phyloP scores from a whole-genome alignment of 495 filamentous ascomycete species.

The Talaromyces trachyspermus region DNA sequence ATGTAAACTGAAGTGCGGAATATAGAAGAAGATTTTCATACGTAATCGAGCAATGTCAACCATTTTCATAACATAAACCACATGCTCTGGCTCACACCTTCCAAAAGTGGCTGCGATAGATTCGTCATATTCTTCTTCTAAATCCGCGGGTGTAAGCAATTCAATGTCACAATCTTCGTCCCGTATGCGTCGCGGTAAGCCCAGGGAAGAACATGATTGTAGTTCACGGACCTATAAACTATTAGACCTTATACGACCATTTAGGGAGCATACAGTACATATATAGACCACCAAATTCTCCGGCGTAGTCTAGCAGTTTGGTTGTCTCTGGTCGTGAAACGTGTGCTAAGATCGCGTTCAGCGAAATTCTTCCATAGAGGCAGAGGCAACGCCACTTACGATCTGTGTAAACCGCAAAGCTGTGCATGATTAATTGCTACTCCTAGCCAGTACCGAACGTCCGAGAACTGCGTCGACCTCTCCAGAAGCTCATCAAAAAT shows the following conservation, averaged over 20 bases:
- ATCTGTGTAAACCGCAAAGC: constrained; percentile 37
- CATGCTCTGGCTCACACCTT: constrained; percentile 19
- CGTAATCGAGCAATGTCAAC: constrained; percentile 30
- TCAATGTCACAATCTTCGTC: constrained; percentile 40
- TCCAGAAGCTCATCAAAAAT: constrained; percentile 36
- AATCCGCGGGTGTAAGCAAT: constrained; percentile 27
- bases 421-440: constrained; percentile 32
- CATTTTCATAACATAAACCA: constrained; percentile 37
- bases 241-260: background rate
- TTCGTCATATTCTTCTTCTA: constrained; percentile 22
- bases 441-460: constrained; percentile 36
- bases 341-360: background rate
- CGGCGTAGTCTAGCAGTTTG: constrained; percentile 4
- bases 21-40: constrained; percentile 12
- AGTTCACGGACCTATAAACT: constrained; percentile 28
- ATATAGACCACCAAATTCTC: constrained; percentile 42
- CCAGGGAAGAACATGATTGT: constrained; percentile 31
- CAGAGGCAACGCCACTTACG: constrained; percentile 15
- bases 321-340: background rate
- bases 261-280: constrained; percentile 17
- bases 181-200: constrained; percentile 31
- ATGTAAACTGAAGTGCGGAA: background rate
- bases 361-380: background rate
- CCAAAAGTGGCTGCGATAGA: constrained; percentile 22
- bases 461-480: constrained; percentile 31